These are phyloP conservation scores for Botrytis aclada DNA, from an alignment of 2,329 filamentous ascomycete genomes.

Conservation along the genomic window DNA sequence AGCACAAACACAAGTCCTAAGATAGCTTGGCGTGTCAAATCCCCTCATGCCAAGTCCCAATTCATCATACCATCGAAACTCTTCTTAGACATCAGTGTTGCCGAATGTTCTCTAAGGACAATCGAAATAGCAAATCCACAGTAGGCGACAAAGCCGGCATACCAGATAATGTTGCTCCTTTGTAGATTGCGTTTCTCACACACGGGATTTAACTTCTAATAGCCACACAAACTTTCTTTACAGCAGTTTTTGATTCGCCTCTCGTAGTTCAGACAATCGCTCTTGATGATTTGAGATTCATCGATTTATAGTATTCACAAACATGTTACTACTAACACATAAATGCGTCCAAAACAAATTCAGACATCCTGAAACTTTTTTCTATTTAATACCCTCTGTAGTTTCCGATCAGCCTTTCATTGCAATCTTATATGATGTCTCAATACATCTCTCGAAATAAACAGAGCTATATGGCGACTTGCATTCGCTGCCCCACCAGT, in stretches of 20 bases:
- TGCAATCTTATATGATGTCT: background rate
- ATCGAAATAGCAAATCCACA: too few relatives aligned
- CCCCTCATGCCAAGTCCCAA: background rate
- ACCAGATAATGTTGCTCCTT: too few relatives aligned
- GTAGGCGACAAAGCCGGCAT: too few relatives aligned
- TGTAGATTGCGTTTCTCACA: too few relatives aligned
- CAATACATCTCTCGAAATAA: background rate
- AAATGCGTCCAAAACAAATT: background rate
- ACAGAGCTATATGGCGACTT: background rate
- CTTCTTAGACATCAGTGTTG: background rate
- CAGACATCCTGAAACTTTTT: fast-evolving
- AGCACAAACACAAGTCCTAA: too few relatives aligned
- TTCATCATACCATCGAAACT: background rate
- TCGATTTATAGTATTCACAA: background rate
- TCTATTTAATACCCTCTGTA: fast-evolving
- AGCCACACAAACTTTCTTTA: background rate
- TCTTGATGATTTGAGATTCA: fast-evolving
- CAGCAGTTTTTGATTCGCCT: too few relatives aligned
- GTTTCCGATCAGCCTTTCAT: background rate
- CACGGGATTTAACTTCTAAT: background rate
- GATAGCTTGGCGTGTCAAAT: too few relatives aligned
- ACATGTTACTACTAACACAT: background rate
- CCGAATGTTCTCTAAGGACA: background rate
- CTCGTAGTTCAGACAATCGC: fast-evolving
- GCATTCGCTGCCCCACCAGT: background rate